Evolutionary conservation across 2,329 filamentous ascomycete genomes (phyloP).

Genomic region (Aspergillus calidoustus): DNA sequence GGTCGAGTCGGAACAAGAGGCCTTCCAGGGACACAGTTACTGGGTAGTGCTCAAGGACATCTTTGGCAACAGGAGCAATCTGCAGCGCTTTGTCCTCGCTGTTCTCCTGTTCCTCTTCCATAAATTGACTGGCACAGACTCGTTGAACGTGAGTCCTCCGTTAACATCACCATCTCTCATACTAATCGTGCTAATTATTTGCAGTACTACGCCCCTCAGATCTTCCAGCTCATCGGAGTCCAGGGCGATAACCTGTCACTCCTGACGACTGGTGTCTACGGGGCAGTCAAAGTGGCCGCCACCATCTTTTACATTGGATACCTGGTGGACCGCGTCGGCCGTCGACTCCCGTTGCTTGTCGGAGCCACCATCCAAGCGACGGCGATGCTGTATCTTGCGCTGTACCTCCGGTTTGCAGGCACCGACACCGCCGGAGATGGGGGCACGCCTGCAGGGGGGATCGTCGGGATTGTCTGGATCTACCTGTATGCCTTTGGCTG

Average conservation of each 20-base stretch:
- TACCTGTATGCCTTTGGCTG: conserved; percentile 11
- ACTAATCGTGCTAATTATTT: neutral
- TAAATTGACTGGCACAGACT: conserved; percentile 12
- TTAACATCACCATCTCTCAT: too few species aligned
- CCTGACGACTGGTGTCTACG: conserved; percentile 10
- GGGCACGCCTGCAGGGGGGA: conserved; percentile 4
- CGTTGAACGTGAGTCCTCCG: neutral
- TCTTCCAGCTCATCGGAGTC: conserved; percentile 11
- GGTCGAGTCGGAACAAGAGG: conserved; percentile 37
- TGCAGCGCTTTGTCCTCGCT: conserved; percentile 10
- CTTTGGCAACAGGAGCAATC: conserved; percentile 5
- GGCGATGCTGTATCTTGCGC: conserved; percentile 10
- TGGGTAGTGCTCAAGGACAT: conserved; percentile 32
- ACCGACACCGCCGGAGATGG: neutral
- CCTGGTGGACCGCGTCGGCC: conserved; percentile 8
- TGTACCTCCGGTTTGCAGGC: conserved; percentile 9
- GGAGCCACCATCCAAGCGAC: conserved; percentile 8
- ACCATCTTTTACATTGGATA: conserved; percentile 11
- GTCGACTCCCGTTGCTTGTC: conserved; percentile 1
- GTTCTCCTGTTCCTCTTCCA: conserved; percentile 13
- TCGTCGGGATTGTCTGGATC: conserved; percentile 13
- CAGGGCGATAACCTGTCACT: conserved; percentile 1
- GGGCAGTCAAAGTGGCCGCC: conserved; percentile 10
- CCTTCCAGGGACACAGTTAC: conserved; percentile 35
- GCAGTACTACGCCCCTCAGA: conserved; percentile 12